Evolutionary conservation across 2,329 filamentous ascomycete genomes (phyloP), one percentile per base, ranked within the genome.

Genomic region (Falciphora oryzae): DNA sequence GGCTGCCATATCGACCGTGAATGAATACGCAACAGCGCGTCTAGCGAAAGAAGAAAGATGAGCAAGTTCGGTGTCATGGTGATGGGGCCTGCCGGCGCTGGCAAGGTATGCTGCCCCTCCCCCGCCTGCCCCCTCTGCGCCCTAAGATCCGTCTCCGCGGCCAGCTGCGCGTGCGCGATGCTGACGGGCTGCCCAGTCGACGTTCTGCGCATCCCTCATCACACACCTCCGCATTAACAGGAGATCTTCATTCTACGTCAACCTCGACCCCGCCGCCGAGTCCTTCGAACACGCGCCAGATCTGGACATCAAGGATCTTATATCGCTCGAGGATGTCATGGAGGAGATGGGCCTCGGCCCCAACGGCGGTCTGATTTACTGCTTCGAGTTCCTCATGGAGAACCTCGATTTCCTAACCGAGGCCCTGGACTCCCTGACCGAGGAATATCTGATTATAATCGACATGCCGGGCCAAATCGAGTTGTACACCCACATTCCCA

Each of bases 381-480:
- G 93, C 79, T 97, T 97, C 78, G 93, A 97, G 78, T 97, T 96
- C 75, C 85, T 97, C 59, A 88, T 97, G 75, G 91, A 97, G 75
- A 97, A 97, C 74, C 87, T 97, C 68, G 93, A 97, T 78, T 97
- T 95, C 78, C 81, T 97, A 62, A 91, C 90, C 60, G 90, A 96
- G 68, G 88, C 90, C 25, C 86, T 97, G 65, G 92, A 96, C 71
- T 85, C 88, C 57, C 82, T 96, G 65, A 94, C 92, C 13, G 95
- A 99, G 72, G 95, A 98, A 72, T 97, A 97, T 76, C 85, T 99
- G 68, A 96, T 98, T 76, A 91, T 99, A 68, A 93, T 99, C 79
- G 95, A 99, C 78, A 97, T 98, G 91, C 95, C 95, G 0, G 95
- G 95, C 65, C 95, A 99, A 80, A 98, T 99, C 76, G 95, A 99